Evolutionary conservation across 306 rosid species (phyloP).

Genomic region (Trichosanthes cucumerina): DNA sequence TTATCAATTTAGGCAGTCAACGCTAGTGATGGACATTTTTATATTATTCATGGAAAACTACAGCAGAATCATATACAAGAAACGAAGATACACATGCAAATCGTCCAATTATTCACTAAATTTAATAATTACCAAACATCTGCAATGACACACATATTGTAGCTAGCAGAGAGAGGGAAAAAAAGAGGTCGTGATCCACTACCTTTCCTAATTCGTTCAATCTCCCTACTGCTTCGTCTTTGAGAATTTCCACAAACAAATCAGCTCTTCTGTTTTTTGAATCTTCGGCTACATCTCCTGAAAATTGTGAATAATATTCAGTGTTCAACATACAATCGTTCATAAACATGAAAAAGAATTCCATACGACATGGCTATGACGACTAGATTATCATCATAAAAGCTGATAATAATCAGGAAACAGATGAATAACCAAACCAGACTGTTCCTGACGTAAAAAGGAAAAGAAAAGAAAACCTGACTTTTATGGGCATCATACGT

Average conservation of each 20-base stretch:
- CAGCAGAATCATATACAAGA: neutral
- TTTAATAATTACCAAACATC: neutral
- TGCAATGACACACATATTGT: neutral
- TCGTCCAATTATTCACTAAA: neutral
- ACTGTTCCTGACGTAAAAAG: neutral
- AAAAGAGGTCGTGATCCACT: neutral
- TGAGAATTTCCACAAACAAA: slow-evolving; percentile 57
- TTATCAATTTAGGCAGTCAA: neutral
- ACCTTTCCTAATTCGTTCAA: slow-evolving; percentile 78
- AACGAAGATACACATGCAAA: neutral
- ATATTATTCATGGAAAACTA: neutral
- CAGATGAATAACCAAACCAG: slow-evolving; percentile 2
- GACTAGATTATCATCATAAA: neutral
- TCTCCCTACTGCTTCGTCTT: slow-evolving; percentile 78
- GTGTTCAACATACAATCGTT: neutral
- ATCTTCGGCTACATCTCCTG: slow-evolving; percentile 49
- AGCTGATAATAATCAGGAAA: neutral
- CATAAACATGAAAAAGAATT: neutral
- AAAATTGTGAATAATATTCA: slow-evolving; percentile 24
- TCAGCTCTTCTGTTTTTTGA: slow-evolving; percentile 31
- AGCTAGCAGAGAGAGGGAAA: neutral
- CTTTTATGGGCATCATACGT: neutral
- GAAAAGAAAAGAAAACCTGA: neutral
- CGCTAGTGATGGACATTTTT: neutral
- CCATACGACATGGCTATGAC: neutral